These are phyloP conservation scores for Hericium rajendrae DNA, from an alignment of 768 basidiomycete species.

Conservation along the genomic window DNA sequence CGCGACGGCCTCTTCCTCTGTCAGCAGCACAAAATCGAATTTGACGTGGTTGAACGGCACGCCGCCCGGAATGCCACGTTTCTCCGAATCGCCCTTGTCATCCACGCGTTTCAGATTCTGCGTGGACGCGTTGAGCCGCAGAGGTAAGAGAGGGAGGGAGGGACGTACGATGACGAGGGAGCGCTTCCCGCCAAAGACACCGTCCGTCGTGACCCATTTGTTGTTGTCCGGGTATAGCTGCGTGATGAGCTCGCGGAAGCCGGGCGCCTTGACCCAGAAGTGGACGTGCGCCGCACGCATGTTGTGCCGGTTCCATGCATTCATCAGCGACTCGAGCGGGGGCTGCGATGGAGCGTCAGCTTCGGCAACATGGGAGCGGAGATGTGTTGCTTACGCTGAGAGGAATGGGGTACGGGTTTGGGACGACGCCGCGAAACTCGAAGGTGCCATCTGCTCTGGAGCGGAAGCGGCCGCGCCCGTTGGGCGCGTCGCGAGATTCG, in stretches of 20 bases:
- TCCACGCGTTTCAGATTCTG: neutral
- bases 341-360: neutral
- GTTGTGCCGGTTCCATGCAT: neutral
- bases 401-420: neutral
- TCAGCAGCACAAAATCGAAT: neutral
- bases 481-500: neutral
- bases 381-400: neutral
- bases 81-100: neutral
- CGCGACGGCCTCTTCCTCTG: neutral
- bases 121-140: neutral
- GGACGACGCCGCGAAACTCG: neutral
- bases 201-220: neutral
- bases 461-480: neutral
- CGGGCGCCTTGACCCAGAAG: neutral
- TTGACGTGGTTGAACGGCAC: neutral
- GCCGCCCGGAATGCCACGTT: neutral
- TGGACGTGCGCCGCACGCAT: neutral
- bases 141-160: neutral
- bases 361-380: neutral
- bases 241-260: neutral
- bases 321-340: neutral
- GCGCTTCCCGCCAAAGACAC: neutral
- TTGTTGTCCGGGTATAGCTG: neutral
- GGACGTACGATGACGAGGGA: neutral
- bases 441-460: neutral